Base-by-base conservation (phyloP, 805 yeast genomes). In the Candida awuae region DNA sequence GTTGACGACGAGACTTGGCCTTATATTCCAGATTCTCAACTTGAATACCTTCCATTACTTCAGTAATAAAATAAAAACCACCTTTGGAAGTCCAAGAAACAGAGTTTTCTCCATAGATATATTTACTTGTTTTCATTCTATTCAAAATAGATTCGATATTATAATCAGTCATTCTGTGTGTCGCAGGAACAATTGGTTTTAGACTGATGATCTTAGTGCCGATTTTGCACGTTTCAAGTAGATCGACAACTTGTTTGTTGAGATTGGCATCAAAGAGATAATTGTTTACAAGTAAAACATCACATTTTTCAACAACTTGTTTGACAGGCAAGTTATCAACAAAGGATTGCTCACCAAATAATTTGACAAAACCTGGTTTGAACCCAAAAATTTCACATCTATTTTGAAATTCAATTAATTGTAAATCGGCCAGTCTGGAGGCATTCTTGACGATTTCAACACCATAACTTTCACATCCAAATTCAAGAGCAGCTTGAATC, bases 31-130 rank as follows among this genome's bases (percentile, higher is more conserved):
- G 58, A 32, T 59, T 57, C 22, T 58, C 63, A 20, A 48, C 56
- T 14, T 59, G 55, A n/a, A 62, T 51, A 25, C 57, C 61, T 3
- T 41, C 40, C 55, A 56, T 54, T 8, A 84, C 84, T 8, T 86
- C 79, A 13, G 92, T 75, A 7, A 88, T 74, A 56, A 73, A 88
- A 58, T 84, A 87, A 8, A 75, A 77, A 1, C 84, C 84, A 39
- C 86, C 86, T 34, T 83, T 85, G 6, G 80, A 77, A 0, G 95
- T 86, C 97, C 97, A 87, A 34, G 94, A 82, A 8, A 88, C 96
- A 31, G 87, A 75, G 39, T 78, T 75, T 38, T 73, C 71, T 14
- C 73, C 78, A 47, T 86, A 80, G 52, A 72, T 71, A 45, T 66
- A 75, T 48, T 73, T 75, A 39, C 75, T 75, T 4, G 84, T 86